phyloP scores from a whole-genome alignment of 2,329 filamentous ascomycete species.

The Penicillium crustosum region DNA sequence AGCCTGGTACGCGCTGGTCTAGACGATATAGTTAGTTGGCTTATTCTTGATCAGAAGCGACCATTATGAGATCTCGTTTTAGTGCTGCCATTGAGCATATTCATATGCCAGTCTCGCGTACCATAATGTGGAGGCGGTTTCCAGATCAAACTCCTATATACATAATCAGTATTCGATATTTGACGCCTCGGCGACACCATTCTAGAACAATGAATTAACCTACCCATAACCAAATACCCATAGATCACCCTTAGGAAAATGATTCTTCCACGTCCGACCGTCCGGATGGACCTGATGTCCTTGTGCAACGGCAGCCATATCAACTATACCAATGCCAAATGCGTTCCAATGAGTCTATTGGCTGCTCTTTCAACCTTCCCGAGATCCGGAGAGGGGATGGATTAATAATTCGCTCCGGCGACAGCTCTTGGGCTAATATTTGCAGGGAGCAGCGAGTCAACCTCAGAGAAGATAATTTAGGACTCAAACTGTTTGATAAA shows the following conservation, averaged over 20 bases:
- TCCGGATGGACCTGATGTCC: constrained; percentile 26
- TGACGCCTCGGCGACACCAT: neutral
- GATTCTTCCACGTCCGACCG: constrained; percentile 45
- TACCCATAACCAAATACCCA: constrained; percentile 99
- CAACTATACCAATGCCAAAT: neutral
- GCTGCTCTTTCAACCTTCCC: neutral
- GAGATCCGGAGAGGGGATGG: neutral
- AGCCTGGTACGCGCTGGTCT: constrained; percentile 86
- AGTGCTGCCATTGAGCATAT: neutral
- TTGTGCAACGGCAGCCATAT: constrained; percentile 20
- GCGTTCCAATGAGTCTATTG: neutral
- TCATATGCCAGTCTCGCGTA: constrained; percentile 45
- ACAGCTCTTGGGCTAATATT: neutral
- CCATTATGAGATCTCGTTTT: neutral
- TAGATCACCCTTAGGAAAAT: constrained; percentile 63
- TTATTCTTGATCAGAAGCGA: neutral
- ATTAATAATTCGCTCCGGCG: constrained; percentile 2
- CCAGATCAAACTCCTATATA: constrained; percentile 84
- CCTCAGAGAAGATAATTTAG: neutral
- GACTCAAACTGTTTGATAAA: neutral
- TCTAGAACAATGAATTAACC: constrained; percentile 28
- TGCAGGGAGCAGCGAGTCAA: neutral
- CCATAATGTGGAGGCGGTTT: constrained; percentile 95
- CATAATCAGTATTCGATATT: constrained; percentile 1
- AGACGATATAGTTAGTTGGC: neutral